phyloP scores from a whole-genome alignment of 2,329 filamentous ascomycete species.

The Fusarium robinianum region DNA sequence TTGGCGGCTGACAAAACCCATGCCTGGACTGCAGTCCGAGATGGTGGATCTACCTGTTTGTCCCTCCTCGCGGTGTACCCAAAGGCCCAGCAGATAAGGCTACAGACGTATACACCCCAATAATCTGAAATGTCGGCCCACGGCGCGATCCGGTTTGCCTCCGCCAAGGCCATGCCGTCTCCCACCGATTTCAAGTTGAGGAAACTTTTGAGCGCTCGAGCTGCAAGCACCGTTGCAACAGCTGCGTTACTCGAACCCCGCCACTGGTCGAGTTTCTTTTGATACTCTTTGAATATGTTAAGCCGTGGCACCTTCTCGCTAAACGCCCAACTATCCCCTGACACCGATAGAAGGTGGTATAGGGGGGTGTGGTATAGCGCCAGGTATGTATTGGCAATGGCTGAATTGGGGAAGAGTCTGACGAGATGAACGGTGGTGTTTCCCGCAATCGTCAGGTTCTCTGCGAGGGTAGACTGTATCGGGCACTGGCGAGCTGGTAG shows the following conservation, averaged over 20 bases:
- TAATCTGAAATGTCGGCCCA: conserved; percentile 53
- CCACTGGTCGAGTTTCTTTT: conserved; percentile 53
- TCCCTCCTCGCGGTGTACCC: conserved; percentile 41
- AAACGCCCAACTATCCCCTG: conserved; percentile 63
- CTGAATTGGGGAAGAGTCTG: conserved; percentile 50
- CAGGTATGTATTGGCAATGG: conserved; percentile 57
- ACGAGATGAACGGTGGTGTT: conserved; percentile 39
- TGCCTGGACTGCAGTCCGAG: conserved; percentile 37
- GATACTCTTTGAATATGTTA: conserved; percentile 52
- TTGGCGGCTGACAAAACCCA: conserved; percentile 50
- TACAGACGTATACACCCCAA: conserved; percentile 61
- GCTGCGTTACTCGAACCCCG: conserved; percentile 50
- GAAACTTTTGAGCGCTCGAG: conserved; percentile 54
- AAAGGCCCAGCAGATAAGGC: conserved; percentile 64
- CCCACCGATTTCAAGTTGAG: conserved; percentile 38
- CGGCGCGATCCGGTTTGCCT: conserved; percentile 14
- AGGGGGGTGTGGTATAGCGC: conserved; percentile 64
- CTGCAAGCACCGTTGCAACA: conserved; percentile 54
- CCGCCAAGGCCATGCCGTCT: background rate
- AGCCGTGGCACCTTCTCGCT: conserved; percentile 55
- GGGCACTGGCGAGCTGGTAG: conserved; percentile 43
- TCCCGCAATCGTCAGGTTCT: conserved; percentile 32
- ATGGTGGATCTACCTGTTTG: conserved; percentile 25
- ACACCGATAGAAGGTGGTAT: conserved; percentile 60
- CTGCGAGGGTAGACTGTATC: conserved; percentile 35